A percentile compares a stretch with the other conserved stretches of the same genome.
These are phyloP conservation scores for Austroboletus niveus DNA, from an alignment of 1,284 basidiomycete genomes.

Conservation along the genomic window DNA sequence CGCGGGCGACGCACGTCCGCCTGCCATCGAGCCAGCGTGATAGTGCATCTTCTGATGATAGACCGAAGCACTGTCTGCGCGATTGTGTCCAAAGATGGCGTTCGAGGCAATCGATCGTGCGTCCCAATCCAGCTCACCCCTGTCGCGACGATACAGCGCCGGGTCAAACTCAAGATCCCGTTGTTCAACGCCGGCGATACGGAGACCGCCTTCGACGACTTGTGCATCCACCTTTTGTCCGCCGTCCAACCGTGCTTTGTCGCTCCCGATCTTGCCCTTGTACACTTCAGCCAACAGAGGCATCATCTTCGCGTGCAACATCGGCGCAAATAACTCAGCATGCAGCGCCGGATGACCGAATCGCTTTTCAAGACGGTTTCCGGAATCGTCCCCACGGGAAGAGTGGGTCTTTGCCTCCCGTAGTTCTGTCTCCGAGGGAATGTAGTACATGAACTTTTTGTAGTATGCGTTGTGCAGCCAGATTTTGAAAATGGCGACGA, in stretches of 20 bases:
- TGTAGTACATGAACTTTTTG: constrained; percentile 75
- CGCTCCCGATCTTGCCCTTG: constrained; percentile 63
- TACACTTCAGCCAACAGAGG: constrained; percentile 73
- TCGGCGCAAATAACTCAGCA: constrained; percentile 79
- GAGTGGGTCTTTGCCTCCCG: constrained; percentile 70
- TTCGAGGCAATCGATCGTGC: constrained; percentile 65
- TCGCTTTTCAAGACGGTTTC: constrained; percentile 74
- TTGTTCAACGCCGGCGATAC: constrained; percentile 75
- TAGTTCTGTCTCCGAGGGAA: constrained; percentile 70
- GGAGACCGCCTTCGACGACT: constrained; percentile 71
- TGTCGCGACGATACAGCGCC: constrained; percentile 67
- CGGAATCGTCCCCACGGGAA: constrained; percentile 61
- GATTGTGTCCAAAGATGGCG: constrained; percentile 45
- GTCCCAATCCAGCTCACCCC: constrained; percentile 81
- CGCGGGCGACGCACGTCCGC: constrained; percentile 44
- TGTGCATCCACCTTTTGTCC: constrained; percentile 71
- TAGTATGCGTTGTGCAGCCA: constrained; percentile 72
- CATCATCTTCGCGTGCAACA: constrained; percentile 86
- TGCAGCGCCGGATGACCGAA: constrained; percentile 86
- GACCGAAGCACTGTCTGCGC: constrained; percentile 36
- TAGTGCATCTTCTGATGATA: constrained; percentile 44
- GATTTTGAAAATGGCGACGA: constrained; percentile 79
- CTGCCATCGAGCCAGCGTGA: constrained; percentile 36
- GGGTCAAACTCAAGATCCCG: constrained; percentile 77
- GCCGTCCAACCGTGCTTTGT: constrained; percentile 63